Base-by-base conservation (phyloP, 108 stramenopile genomes). In the Fistulifera solaris region DNA sequence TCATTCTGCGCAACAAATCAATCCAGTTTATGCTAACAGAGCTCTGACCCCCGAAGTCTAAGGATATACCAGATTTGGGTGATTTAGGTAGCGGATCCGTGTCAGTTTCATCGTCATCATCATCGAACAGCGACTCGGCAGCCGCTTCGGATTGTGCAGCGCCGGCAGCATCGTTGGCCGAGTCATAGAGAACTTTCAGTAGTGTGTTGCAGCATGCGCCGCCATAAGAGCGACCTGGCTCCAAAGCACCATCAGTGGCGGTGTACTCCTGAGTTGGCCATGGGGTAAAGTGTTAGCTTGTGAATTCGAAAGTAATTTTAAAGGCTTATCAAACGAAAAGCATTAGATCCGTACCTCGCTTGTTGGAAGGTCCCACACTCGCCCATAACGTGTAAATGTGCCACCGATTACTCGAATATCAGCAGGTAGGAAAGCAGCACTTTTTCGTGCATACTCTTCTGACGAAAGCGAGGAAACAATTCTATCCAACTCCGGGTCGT, bases 141-240 rank as follows among this genome's bases (percentile, higher is more conserved):
- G 44, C 52, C 12, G 49, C 25, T 1, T 44, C 25, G 5, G 27
- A 17, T 38, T 56, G 44, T 0, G 52, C 58, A 5, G 28, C 65
- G 62, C 65, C 60, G 1, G 50, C 66, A 19, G 70, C 69, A 44
- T 80, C 85, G 25, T 75, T 73, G 48, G 80, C 89, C 12, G 81
- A 74, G 60, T 91, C 89, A 55, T 91, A 91, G 31, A 91, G 67
- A 6, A 84, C 89, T 61, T 91, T 91, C 43, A 91, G 76, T 65
- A 91, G 70, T 40, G 83, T 73, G 55, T 87, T 91, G 55, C 71
- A 62, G 53, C 71, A 75, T 16, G 85, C 81, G 41, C 89, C 89
- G 19, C 89, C 89, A 66, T 83, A 81, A 22, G 83, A 84, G 57
- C 81, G 59, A 25, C 85, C 85, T 60, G 78, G 78, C 50, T 80